Conservation (phyloP, 192 early-diverging fungal species). For the Dissophora ornata region DNA sequence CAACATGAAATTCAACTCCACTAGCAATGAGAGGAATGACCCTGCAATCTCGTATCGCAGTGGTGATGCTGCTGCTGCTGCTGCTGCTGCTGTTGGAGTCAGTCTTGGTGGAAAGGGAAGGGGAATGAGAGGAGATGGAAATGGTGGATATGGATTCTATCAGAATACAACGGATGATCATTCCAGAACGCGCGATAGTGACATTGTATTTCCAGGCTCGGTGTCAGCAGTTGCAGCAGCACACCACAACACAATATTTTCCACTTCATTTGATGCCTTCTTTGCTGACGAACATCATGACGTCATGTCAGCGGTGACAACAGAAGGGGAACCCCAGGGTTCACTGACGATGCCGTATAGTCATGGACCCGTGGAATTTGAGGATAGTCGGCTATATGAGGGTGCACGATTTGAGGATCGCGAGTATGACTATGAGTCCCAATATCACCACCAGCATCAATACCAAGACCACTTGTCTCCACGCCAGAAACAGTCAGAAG, state of each 20-base stretch:
- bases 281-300: conserved; percentile 21
- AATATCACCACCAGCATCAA: background rate
- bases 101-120: no score
- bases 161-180: background rate
- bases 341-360: background rate
- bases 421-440: conserved; percentile 8
- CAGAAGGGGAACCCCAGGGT: background rate
- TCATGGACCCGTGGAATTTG: conserved; percentile 20
- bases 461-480: conserved; percentile 7
- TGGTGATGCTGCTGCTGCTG: no score
- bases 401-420: conserved; percentile 16
- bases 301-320: background rate
- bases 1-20: background rate
- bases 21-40: no score
- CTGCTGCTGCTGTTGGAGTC: no score
- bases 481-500: conserved; percentile 1
- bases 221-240: no score
- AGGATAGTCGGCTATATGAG: conserved; percentile 34
- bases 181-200: no score
- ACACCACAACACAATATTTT: background rate
- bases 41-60: no score
- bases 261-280: conserved; percentile 43
- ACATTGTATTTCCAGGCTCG: conserved; percentile 8
- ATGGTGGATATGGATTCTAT: background rate
- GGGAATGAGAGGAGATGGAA: background rate